Evolutionary conservation across 2,329 filamentous ascomycete species (phyloP).

Genomic region (Trichoderma asperellum): DNA sequence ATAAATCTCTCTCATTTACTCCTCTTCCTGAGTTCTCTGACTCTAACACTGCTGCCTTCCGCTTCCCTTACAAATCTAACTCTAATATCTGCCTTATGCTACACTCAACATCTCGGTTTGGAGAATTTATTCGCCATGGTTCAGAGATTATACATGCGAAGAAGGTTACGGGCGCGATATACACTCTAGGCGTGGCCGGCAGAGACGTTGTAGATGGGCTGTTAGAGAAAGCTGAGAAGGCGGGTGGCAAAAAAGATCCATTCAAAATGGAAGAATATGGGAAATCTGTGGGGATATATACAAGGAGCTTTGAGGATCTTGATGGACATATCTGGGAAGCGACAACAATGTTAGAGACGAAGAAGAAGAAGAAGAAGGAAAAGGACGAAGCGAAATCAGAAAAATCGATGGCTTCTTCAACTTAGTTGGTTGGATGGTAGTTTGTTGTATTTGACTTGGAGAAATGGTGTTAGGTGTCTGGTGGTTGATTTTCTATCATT

Average conservation of each 20-base stretch:
- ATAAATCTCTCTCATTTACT: conserved; percentile 29
- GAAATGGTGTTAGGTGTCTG: neutral
- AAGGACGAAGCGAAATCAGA: neutral
- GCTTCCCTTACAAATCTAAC: conserved; percentile 31
- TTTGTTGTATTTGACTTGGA: neutral
- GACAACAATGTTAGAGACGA: conserved; percentile 24
- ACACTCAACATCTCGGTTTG: conserved; percentile 31
- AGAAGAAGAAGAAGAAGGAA: neutral
- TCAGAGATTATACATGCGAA: conserved; percentile 31
- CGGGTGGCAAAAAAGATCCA: conserved; percentile 33
- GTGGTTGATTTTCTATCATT: neutral
- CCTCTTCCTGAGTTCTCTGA: conserved; percentile 28
- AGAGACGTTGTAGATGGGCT: conserved; percentile 33
- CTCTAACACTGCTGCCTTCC: conserved; percentile 30
- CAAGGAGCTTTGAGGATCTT: conserved; percentile 33
- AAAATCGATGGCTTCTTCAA: too few species aligned
- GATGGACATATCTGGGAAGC: conserved; percentile 37
- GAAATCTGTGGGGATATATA: conserved; percentile 32
- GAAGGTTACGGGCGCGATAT: conserved; percentile 31
- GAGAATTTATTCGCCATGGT: conserved; percentile 32
- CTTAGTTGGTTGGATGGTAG: neutral
- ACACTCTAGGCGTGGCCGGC: conserved; percentile 28
- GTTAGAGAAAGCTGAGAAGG: conserved; percentile 30
- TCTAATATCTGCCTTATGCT: conserved; percentile 34
- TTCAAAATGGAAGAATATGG: conserved; percentile 31